phyloP scores from a whole-genome alignment of 352 stramenopile species.

The Phytopythium vexans region DNA sequence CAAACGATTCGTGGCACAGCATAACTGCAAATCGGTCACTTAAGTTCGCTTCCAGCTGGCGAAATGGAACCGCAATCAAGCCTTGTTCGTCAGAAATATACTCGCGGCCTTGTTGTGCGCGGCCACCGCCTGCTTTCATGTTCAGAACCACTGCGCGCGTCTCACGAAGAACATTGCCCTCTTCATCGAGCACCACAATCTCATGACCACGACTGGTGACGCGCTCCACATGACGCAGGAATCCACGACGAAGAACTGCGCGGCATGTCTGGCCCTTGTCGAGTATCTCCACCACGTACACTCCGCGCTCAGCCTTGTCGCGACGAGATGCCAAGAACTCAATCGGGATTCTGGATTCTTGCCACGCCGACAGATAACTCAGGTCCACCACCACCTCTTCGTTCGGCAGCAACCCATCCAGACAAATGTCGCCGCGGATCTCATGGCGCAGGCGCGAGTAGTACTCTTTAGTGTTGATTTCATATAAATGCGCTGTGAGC shows the following conservation, averaged over 20 bases:
- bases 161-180: conserved; percentile 28
- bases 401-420: conserved; percentile 59
- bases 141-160: conserved; percentile 35
- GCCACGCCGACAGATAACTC: conserved; percentile 38
- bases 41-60: conserved; percentile 15
- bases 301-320: conserved; percentile 21
- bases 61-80: conserved; percentile 42
- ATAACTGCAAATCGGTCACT: conserved; percentile 42
- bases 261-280: conserved; percentile 51
- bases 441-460: conserved; percentile 43
- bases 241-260: conserved; percentile 54
- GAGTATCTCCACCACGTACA: conserved; percentile 65
- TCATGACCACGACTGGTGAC: conserved; percentile 44
- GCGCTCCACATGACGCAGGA: conserved; percentile 43
- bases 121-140: conserved; percentile 25
- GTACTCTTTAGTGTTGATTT: conserved; percentile 60
- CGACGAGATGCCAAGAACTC: conserved; percentile 15
- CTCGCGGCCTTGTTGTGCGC: conserved; percentile 28
- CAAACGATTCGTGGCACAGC: conserved; percentile 37
- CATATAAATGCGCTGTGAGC: conserved; percentile 55
- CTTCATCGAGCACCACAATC: conserved; percentile 50
- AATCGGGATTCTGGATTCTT: conserved; percentile 36
- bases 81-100: conserved; percentile 26
- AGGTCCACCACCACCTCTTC: conserved; percentile 51
- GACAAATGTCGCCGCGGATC: conserved; percentile 44